These are phyloP conservation scores for Leccinum longicurvipes DNA, from an alignment of 768 basidiomycete species.

Conservation along the genomic window DNA sequence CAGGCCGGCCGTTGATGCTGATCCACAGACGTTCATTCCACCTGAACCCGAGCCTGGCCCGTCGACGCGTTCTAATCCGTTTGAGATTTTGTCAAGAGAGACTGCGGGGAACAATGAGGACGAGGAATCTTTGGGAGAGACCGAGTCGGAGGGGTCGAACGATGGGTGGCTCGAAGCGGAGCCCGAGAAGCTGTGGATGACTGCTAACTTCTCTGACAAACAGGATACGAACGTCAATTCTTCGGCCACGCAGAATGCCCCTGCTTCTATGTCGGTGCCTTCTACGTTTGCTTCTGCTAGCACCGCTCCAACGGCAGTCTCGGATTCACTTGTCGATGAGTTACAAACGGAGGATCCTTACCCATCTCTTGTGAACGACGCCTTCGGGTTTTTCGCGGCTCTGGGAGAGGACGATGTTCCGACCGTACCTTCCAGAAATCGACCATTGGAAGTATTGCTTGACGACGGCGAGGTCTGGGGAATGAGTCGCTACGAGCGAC, in stretches of 20 bases:
- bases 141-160: slow-evolving; percentile 8
- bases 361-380: slow-evolving; percentile 24
- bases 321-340: not conserved
- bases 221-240: not conserved
- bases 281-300: not conserved
- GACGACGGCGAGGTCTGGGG: slow-evolving; percentile 44
- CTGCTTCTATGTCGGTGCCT: not conserved
- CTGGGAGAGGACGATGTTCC: slow-evolving; percentile 39
- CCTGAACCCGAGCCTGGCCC: slow-evolving; percentile 3
- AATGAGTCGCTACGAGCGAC: slow-evolving; percentile 51
- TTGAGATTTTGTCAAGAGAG: slow-evolving; percentile 8
- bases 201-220: not conserved
- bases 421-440: slow-evolving; percentile 33
- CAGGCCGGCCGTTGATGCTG: not conserved
- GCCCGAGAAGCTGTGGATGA: slow-evolving; percentile 34
- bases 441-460: slow-evolving; percentile 39
- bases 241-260: not conserved
- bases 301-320: not conserved
- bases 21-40: not conserved
- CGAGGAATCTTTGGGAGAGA: not conserved
- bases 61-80: slow-evolving; percentile 16
- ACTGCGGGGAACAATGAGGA: not conserved
- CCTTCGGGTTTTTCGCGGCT: slow-evolving; percentile 35
- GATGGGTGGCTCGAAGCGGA: not conserved
- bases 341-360: not conserved